Conservation (phyloP, 345 rosid genomes). For the Linum tenue region DNA sequence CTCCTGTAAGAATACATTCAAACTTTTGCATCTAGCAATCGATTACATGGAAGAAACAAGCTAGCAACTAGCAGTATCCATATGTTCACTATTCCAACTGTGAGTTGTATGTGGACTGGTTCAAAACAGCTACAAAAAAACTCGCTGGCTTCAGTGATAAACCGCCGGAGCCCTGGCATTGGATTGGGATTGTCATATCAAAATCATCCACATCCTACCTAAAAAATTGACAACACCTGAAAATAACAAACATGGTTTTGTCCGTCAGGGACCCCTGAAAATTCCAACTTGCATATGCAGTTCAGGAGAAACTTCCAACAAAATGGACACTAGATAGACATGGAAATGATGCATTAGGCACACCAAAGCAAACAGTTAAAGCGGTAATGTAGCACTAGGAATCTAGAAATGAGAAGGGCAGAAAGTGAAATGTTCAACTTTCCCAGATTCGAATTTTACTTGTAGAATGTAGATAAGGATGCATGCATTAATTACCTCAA, state of each 20-base stretch:
- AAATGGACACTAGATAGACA: too few relatives aligned
- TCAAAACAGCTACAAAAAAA: not conserved
- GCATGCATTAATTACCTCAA: conserved; percentile 24
- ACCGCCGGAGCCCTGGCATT: not conserved
- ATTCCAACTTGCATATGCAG: too few relatives aligned
- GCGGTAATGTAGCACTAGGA: too few relatives aligned
- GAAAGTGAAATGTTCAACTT: too few relatives aligned
- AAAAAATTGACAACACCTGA: not conserved
- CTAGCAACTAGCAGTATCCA: too few relatives aligned
- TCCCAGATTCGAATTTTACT: not conserved
- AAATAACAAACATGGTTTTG: not conserved
- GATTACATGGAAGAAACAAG: not conserved
- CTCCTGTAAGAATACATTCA: not conserved
- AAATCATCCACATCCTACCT: conserved; percentile 1
- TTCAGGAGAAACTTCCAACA: too few relatives aligned
- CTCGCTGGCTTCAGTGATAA: not conserved
- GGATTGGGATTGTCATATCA: not conserved
- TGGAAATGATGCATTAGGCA: too few relatives aligned
- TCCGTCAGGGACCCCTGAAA: too few relatives aligned
- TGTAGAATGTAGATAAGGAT: not conserved
- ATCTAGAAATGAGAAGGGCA: too few relatives aligned
- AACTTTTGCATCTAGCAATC: not conserved
- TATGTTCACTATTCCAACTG: not conserved
- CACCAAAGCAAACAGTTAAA: too few relatives aligned
- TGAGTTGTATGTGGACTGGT: not conserved